Evolutionary conservation across 1,284 basidiomycete species (phyloP).

Genomic region (Boletus sp.): DNA sequence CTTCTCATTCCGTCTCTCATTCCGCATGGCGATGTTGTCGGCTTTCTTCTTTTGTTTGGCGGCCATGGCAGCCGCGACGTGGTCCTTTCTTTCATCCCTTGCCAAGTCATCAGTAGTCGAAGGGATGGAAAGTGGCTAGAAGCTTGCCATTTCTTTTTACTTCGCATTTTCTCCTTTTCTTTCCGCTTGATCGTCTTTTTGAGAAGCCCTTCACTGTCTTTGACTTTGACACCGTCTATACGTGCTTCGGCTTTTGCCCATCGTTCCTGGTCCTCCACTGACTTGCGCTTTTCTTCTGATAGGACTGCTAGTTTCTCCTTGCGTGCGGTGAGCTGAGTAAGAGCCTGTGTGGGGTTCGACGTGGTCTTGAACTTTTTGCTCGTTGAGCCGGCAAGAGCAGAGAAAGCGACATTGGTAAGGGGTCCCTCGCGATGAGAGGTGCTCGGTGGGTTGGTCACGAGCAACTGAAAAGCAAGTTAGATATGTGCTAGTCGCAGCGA

Average conservation of each 20-base stretch:
- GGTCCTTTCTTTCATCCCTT: conserved; percentile 86
- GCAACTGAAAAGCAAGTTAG: conserved; percentile 51
- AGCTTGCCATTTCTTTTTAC: conserved; percentile 82
- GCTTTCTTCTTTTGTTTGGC: conserved; percentile 86
- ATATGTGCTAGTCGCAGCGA: not conserved
- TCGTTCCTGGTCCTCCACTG: conserved; percentile 75
- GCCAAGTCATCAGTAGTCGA: conserved; percentile 5
- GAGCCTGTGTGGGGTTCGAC: conserved; percentile 83
- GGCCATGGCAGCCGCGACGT: conserved; percentile 71
- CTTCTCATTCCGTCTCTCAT: conserved; percentile 80
- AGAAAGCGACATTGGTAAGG: conserved; percentile 72
- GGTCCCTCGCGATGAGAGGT: conserved; percentile 46
- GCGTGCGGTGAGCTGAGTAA: conserved; percentile 75
- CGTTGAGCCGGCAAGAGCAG: conserved; percentile 56
- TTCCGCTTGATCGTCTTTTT: conserved; percentile 91
- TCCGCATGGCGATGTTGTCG: conserved; percentile 85
- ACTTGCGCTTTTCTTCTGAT: conserved; percentile 80
- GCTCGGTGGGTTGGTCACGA: conserved; percentile 59
- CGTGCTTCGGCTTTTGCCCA: conserved; percentile 89
- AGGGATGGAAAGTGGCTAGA: not conserved
- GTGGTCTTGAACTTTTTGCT: conserved; percentile 64
- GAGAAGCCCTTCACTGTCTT: conserved; percentile 78
- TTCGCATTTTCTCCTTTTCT: conserved; percentile 86
- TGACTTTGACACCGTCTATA: conserved; percentile 85
- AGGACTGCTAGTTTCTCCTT: conserved; percentile 74